Evolutionary conservation across 495 filamentous ascomycete species (phyloP).

Genomic region (Terfezia boudieri): DNA sequence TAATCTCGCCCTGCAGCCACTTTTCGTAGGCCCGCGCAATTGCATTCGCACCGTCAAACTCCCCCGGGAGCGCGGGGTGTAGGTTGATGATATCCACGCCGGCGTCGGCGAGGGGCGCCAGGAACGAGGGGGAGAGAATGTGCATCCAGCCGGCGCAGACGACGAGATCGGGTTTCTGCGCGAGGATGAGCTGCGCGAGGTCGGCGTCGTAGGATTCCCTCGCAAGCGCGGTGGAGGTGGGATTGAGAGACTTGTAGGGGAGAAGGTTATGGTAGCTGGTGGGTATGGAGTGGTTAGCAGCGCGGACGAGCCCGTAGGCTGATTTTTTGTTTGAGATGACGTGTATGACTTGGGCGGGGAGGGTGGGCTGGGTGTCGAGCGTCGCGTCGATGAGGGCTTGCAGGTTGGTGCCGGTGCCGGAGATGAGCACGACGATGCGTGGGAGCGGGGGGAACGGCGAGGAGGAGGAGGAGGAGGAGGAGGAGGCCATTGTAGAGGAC

Average conservation of each 20-base stretch:
- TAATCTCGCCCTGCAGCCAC: conserved; percentile 42
- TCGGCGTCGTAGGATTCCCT: conserved; percentile 59
- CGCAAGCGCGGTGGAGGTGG: conserved; percentile 26
- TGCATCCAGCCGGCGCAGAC: conserved; percentile 55
- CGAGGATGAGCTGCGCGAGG: conserved; percentile 45
- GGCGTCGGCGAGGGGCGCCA: conserved; percentile 38
- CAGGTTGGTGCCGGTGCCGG: conserved; percentile 67
- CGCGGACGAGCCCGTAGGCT: conserved; percentile 58
- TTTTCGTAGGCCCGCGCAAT: conserved; percentile 61
- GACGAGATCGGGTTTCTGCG: conserved; percentile 46
- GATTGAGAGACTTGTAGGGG: conserved; percentile 27
- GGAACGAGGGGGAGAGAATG: conserved; percentile 38
- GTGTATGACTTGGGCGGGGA: conserved; percentile 41
- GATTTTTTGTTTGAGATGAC: conserved; percentile 66
- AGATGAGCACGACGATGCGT: conserved; percentile 44
- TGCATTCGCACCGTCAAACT: conserved; percentile 57
- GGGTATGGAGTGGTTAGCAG: conserved; percentile 44
- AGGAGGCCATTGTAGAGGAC: too few relatives aligned
- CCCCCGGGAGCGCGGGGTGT: conserved; percentile 55
- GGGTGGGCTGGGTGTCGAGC: conserved; percentile 28
- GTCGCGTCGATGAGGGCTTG: conserved; percentile 68
- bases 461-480: too few relatives aligned
- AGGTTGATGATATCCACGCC: conserved; percentile 60
- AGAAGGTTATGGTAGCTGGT: conserved; percentile 75
- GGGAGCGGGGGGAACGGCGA: not conserved